phyloP scores from a whole-genome alignment of 306 rosid species.

The Hippophae tibetana region DNA sequence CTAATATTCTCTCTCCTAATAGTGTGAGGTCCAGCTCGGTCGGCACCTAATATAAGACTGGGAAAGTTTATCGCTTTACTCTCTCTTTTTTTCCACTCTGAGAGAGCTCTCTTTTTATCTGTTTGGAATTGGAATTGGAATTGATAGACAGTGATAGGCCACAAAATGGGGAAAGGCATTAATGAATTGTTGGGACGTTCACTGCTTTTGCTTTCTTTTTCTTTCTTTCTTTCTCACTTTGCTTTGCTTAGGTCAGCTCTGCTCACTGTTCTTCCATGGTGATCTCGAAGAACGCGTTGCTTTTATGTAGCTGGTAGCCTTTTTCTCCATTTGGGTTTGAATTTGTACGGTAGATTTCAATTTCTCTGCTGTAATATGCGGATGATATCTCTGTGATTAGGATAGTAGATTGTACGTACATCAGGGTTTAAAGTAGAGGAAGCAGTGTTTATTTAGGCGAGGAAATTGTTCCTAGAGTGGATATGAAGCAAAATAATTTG shows the following conservation, averaged over 20 bases:
- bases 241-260: slow-evolving; percentile 4
- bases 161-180: slow-evolving; percentile 33
- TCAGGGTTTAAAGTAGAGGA: slow-evolving; percentile 30
- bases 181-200: background rate
- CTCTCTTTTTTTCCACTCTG: slow-evolving; percentile 18
- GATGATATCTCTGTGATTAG: slow-evolving; percentile 4
- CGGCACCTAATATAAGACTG: slow-evolving; percentile 59
- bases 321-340: slow-evolving; percentile 29
- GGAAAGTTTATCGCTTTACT: slow-evolving; percentile 28
- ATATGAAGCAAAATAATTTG: slow-evolving; percentile 4
- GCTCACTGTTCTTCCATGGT: slow-evolving; percentile 28
- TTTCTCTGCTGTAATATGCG: slow-evolving; percentile 3
- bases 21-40: slow-evolving; percentile 54
- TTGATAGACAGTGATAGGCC: slow-evolving; percentile 61
- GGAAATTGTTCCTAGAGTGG: background rate
- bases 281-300: slow-evolving; percentile 43
- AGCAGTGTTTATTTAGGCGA: background rate
- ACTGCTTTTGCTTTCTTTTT: slow-evolving; percentile 2
- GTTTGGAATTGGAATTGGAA: slow-evolving; percentile 23
- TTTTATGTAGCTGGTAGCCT: slow-evolving; percentile 21
- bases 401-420: slow-evolving; percentile 21
- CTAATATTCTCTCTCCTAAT: slow-evolving; percentile 37
- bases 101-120: slow-evolving; percentile 20
- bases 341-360: slow-evolving; percentile 13
- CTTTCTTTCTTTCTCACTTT: background rate